Percentiles rank a stretch among this genome's conserved stretches.
phyloP scores from a whole-genome alignment of 2,329 filamentous ascomycete species.

The Cladosporium sp. region DNA sequence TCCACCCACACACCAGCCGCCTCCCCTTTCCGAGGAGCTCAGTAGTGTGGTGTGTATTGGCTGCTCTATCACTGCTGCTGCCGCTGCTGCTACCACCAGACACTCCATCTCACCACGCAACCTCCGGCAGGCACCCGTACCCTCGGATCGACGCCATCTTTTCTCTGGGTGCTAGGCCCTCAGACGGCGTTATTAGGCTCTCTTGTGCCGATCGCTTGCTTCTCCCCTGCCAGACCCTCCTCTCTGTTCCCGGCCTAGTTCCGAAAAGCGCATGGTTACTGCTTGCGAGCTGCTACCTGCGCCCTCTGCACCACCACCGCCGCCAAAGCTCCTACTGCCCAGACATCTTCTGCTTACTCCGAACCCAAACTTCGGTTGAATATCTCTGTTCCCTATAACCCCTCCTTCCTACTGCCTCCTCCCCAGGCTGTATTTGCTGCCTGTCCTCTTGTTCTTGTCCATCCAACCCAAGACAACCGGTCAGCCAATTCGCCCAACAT shows the following conservation, averaged over 20 bases:
- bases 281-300: conserved; percentile 4
- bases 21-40: no score
- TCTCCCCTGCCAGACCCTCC: neutral
- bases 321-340: neutral
- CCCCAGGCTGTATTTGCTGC: neutral
- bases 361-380: conserved; percentile 8
- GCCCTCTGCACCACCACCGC: neutral
- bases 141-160: conserved; percentile 5
- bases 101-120: no score
- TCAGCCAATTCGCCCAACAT: neutral
- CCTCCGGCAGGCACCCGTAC: conserved; percentile 3
- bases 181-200: conserved; percentile 10
- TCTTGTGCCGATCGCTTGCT: conserved; percentile 3
- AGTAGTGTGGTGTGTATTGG: no score
- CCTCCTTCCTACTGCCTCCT: neutral
- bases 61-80: no score
- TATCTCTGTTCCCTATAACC: conserved; percentile 2
- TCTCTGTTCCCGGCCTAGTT: conserved; percentile 6
- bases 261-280: conserved; percentile 10
- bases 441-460: no score
- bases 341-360: conserved; percentile 10
- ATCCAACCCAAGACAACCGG: no score
- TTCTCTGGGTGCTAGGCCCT: neutral
- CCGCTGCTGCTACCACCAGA: no score
- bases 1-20: neutral